Base-by-base conservation (phyloP, 305 asterid species). In the Galium porrigens region DNA sequence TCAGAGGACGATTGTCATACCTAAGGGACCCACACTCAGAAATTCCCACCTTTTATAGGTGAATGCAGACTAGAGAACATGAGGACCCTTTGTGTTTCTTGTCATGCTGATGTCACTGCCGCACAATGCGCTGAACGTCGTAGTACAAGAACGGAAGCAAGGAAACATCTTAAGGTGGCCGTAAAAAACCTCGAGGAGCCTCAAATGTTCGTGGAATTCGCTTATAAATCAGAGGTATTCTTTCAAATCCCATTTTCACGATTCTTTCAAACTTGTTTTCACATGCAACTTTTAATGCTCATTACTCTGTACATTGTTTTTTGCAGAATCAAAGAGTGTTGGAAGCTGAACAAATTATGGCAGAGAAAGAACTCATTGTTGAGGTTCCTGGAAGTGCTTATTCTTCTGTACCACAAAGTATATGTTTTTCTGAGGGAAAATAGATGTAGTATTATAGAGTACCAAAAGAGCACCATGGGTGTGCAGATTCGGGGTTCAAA, bases 81-180 rank as follows among this genome's bases (percentile, higher is more conserved):
- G 94, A 87, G 98, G 82, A 92, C 98, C 69, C 94, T 92, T 74
- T 92, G 98, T 68, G 84, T 92, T 63, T 90, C 94, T 70, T 92
- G 98, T 80, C 98, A 92, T 77, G 88, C 90, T 65, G 89, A 82
- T 70, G 96, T 92, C 57, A 92, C 96, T 56, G 65, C 79, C 62
- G 82, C 85, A 36, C 98, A 92, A 74, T 80, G 87, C 65, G 76
- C 81, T 32, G 95, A 92, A 20, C 77, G 95, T 56, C 94, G 84
- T 58, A 34, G 72, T 68, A 78, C 81, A 60, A 80, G 90, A 75
- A 67, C 65, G 36, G 77, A 76, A 63, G 98, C 96, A 67, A 85
- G 77, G 83, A 83, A 74, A 73, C 87, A 70, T 67, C 89, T 89
- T 71, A 82, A 77, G 78, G 86, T 65, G 65, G 66, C 82, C 14